Evolutionary conservation across 2,329 filamentous ascomycete species (phyloP).

Genomic region (Phoma herbarum): DNA sequence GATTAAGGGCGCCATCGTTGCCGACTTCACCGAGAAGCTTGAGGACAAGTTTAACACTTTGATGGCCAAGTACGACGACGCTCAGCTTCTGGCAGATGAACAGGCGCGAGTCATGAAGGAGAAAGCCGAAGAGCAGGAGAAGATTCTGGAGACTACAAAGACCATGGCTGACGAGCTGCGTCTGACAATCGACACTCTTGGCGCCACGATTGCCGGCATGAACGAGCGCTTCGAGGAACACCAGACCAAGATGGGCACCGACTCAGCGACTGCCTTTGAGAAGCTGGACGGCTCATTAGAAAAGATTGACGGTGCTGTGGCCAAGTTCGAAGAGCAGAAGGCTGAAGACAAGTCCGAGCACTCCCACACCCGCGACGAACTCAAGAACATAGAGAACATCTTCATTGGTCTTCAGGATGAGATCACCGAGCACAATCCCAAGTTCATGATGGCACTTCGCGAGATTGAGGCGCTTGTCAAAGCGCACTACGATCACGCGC

Average conservation of each 20-base stretch:
- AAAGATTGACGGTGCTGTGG: constrained; percentile 78
- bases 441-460: constrained; percentile 85
- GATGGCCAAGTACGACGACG: constrained; percentile 87
- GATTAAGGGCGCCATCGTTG: constrained; percentile 62
- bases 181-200: constrained; percentile 83
- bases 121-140: constrained; percentile 75
- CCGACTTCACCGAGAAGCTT: constrained; percentile 65
- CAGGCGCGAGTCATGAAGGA: constrained; percentile 77
- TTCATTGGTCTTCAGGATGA: constrained; percentile 81
- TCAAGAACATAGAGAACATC: constrained; percentile 75
- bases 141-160: constrained; percentile 78
- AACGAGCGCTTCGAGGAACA: constrained; percentile 76
- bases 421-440: constrained; percentile 83
- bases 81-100: constrained; percentile 76
- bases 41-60: constrained; percentile 84
- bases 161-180: constrained; percentile 86
- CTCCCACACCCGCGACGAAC: constrained; percentile 80
- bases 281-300: constrained; percentile 72
- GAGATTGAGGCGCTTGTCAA: constrained; percentile 84
- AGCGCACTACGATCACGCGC: constrained; percentile 89
- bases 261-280: constrained; percentile 85
- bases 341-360: constrained; percentile 80
- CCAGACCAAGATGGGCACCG: constrained; percentile 85
- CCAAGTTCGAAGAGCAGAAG: constrained; percentile 78
- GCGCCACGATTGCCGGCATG: constrained; percentile 64